Percentiles rank a stretch among this genome's conserved stretches.
Conservation (phyloP, 2,329 filamentous ascomycete species). For the Mycosphaerella arachidis region DNA sequence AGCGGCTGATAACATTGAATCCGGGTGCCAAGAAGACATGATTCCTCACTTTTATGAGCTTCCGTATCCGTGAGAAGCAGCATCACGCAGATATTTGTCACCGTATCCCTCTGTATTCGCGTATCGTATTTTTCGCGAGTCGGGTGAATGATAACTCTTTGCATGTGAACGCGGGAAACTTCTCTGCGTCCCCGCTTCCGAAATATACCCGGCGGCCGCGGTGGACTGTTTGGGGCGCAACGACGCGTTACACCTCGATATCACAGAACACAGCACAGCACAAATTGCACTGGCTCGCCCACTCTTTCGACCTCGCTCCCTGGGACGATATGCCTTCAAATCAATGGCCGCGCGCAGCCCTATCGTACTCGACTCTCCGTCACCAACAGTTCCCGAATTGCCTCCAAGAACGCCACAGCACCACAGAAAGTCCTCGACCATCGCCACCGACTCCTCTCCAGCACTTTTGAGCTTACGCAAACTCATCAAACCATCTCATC, state of each 20-base stretch:
- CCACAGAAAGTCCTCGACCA: constrained; percentile 1
- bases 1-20: too few relatives aligned
- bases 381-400: constrained; percentile 15
- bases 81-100: too few relatives aligned
- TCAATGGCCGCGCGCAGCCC: constrained; percentile 21
- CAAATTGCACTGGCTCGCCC: background rate
- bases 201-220: too few relatives aligned
- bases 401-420: constrained; percentile 19
- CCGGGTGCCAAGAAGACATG: too few relatives aligned
- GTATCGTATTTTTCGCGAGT: too few relatives aligned
- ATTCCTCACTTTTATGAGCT: too few relatives aligned
- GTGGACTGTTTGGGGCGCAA: background rate
- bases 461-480: constrained; percentile 15
- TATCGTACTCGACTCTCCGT: constrained; percentile 24
- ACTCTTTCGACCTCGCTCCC: background rate
- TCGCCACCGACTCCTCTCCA: constrained; percentile 16
- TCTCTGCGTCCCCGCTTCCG: too few relatives aligned
- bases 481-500: constrained; percentile 3
- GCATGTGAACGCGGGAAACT: too few relatives aligned
- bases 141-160: too few relatives aligned
- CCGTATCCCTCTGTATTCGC: too few relatives aligned
- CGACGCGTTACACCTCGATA: background rate
- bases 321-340: constrained; percentile 11
- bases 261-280: background rate
- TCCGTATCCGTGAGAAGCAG: too few relatives aligned